Base-by-base conservation (phyloP, 108 stramenopile genomes). In the Bacterosira constricta region DNA sequence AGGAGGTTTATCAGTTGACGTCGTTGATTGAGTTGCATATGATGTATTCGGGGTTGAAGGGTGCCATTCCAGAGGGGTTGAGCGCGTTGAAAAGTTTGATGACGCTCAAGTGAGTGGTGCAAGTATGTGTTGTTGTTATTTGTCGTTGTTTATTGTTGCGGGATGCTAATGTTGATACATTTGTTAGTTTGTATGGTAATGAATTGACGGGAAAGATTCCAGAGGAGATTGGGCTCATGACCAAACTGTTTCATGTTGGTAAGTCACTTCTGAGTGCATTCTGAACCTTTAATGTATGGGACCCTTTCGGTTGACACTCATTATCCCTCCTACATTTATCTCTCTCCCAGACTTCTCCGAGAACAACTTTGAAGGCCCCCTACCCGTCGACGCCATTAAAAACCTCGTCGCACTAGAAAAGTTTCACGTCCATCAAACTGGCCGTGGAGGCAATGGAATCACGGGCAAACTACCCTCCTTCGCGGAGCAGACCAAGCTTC, bases 141-240 rank as follows among this genome's bases (percentile, higher is more conserved):
- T 21, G 29, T 63, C 8, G 41, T 1, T 32, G 29, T 39, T 35
- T 23, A 0, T 60, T 36, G 23, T 60, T 60, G 15, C 39, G 20
- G 39, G 23, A 25, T 25, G 26, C 21, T 49, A 49, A 56, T 37
- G 34, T 53, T n/a, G 18, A 5, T 6, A 25, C 18, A 9, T n/a
- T 10, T 27, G 30, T 8, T 34, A 46, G 61, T 26, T 27, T 46
- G 11, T 62, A 67, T 23, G 66, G 65, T 23, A 87, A 87, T 42
- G 49, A 85, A 41, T 66, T 90, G 0, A 66, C 64, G n/a, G 87
- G 86, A 15, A 56, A 56, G 36, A 88, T 91, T 26, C 88, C 90
- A 5, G 37, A 74, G 1, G 85, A 91, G 62, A 50, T 91, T 50
- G 90, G 90, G 41, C 69, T 49, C 0, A 73, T 90, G 60, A 71